Evolutionary conservation across 768 basidiomycete species (phyloP), one percentile per base, ranked within the genome.

Genomic region (Scleroderma bovista): DNA sequence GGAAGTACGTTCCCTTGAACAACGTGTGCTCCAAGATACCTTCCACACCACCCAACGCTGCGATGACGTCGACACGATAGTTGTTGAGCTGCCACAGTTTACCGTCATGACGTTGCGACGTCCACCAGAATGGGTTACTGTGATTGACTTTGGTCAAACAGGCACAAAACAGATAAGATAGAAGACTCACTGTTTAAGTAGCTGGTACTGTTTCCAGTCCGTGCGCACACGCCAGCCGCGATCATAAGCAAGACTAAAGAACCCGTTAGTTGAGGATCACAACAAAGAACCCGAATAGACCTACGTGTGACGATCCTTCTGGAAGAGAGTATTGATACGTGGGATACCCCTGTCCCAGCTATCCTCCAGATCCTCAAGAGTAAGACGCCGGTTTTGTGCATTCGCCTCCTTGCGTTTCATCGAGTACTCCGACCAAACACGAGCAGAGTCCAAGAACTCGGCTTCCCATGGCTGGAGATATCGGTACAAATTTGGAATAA

Each of bases 361-460:
- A 63, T 99, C 94, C 66, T 98, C 96, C 23, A 98, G 77, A 75
- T 98, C 96, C 66, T 99, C 96, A 17, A 99, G 75, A 2, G 96
- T 99, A 48, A 99, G 76, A 15, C 96, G 86, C 49, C 95, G 86
- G 70, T 98, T 97, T 66, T 96, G 93, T 1, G 96, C 95, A 56
- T 93, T 96, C n/a, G 96, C 96, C 65, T 99, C 96, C 68, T 98
- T 98, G 59, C 96, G 76, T 77, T 98, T 99, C 93, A 97, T 90
- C 1, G 95, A 94, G 67, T 99, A 99, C 68, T 99, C 96, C 0
- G 87, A 91, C 96, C 96, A 99, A 36, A 99, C 96, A 59, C 96
- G 92, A 36, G 94, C 94, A 2, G 94, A 97, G 63, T 99, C 96
- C 52, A 96, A 67, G 75, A 99, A 97, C 65, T 97, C 94, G 1